Evolutionary conservation across 108 stramenopile genomes (phyloP).

Genomic region (Cyclotella atomus): DNA sequence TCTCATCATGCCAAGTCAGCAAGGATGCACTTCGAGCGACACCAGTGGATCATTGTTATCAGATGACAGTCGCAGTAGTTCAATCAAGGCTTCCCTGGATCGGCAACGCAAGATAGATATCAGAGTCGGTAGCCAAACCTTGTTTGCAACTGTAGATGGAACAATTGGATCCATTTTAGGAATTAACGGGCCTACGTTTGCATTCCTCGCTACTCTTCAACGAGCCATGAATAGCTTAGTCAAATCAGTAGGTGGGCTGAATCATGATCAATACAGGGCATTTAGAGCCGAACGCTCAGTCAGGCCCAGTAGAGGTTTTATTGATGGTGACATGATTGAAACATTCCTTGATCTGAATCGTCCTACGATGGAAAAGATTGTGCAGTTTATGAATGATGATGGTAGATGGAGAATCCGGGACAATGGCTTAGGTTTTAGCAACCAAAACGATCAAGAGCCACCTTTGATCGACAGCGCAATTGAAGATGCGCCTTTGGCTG

Average conservation of each 20-base stretch:
- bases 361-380: constrained; percentile 74
- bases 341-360: constrained; percentile 92
- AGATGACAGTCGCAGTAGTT: constrained; percentile 11
- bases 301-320: constrained; percentile 82
- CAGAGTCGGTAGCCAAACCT: constrained; percentile 78
- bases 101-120: constrained; percentile 58
- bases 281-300: constrained; percentile 70
- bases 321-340: constrained; percentile 97
- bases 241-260: constrained; percentile 86
- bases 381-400: constrained; percentile 82
- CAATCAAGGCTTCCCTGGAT: constrained; percentile 19
- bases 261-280: constrained; percentile 85
- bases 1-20: constrained; percentile 85
- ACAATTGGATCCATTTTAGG: constrained; percentile 91
- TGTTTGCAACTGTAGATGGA: constrained; percentile 96
- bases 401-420: constrained; percentile 80
- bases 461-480: constrained; percentile 37
- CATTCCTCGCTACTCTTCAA: constrained; percentile 86
- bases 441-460: constrained; percentile 12
- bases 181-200: constrained; percentile 82
- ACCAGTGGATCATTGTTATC: neutral
- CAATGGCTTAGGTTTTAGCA: constrained; percentile 24
- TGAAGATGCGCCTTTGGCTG: constrained; percentile 18
- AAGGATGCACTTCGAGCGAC: constrained; percentile 16
- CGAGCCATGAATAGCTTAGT: constrained; percentile 71